phyloP scores from a whole-genome alignment of 768 basidiomycete species.

The Tylopilus balloui region DNA sequence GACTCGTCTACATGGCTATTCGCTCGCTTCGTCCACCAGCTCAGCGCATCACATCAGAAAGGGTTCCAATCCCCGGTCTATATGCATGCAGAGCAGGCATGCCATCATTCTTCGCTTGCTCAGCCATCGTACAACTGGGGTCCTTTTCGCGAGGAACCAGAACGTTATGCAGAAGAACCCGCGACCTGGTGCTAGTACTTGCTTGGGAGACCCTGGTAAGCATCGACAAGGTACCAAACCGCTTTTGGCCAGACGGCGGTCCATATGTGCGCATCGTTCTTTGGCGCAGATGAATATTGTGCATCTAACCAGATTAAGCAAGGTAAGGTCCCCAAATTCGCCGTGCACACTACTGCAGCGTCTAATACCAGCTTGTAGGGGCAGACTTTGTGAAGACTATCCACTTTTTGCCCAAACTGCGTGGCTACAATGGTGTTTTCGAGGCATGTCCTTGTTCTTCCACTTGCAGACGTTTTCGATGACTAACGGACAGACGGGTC shows the following conservation, averaged over 20 bases:
- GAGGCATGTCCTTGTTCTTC: not conserved
- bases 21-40: not conserved
- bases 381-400: not conserved
- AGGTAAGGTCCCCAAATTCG: not conserved
- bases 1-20: not conserved
- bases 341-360: not conserved
- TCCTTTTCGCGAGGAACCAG: conserved; percentile 8
- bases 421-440: not conserved
- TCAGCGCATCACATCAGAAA: not conserved
- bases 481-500: conserved; percentile 3
- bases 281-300: not conserved
- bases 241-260: not conserved
- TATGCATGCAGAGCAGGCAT: not conserved
- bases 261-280: conserved; percentile 4
- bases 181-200: not conserved
- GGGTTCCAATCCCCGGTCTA: not conserved
- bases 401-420: conserved; percentile 1
- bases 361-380: not conserved
- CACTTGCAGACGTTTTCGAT: conserved; percentile 1
- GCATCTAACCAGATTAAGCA: not conserved
- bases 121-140: conserved; percentile 11
- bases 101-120: not conserved
- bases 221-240: not conserved
- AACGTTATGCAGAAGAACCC: not conserved
- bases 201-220: not conserved